phyloP scores from a whole-genome alignment of 352 stramenopile genomes.

The Phytopythium aichiense region DNA sequence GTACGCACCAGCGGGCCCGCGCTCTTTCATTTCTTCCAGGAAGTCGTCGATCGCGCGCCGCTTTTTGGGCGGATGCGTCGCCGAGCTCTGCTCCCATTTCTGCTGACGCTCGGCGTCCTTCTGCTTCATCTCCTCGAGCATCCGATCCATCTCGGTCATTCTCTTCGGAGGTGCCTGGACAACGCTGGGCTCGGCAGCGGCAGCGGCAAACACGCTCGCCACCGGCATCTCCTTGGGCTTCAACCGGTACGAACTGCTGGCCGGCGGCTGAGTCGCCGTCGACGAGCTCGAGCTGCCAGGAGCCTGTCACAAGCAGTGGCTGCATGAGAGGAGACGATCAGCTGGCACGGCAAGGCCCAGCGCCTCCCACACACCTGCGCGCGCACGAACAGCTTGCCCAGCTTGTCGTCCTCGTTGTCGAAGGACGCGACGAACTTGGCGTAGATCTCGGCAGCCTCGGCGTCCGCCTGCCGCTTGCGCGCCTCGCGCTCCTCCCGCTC shows the following conservation, averaged over 20 bases:
- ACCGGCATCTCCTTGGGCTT: conserved; percentile 14
- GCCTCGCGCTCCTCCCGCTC: conserved; percentile 76
- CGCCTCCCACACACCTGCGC: conserved; percentile 10
- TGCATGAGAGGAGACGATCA: neutral
- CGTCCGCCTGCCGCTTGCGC: conserved; percentile 82
- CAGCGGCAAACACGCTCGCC: neutral
- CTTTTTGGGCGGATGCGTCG: conserved; percentile 30
- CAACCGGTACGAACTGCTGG: conserved; percentile 28
- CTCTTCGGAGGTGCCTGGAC: conserved; percentile 20
- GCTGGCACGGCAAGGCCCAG: neutral
- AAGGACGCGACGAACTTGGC: conserved; percentile 89
- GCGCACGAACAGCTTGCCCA: conserved; percentile 67
- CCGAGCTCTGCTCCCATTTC: conserved; percentile 12
- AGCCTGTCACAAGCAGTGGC: neutral
- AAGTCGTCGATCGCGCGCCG: conserved; percentile 85
- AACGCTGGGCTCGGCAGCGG: neutral
- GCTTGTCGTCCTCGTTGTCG: conserved; percentile 58
- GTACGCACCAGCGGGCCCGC: conserved; percentile 20
- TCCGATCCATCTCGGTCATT: conserved; percentile 59
- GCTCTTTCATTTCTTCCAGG: conserved; percentile 87
- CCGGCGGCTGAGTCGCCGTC: neutral
- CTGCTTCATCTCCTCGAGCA: conserved; percentile 72
- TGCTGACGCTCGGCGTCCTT: conserved; percentile 28
- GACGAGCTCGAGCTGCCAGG: neutral
- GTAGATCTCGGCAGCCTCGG: conserved; percentile 86